These are phyloP conservation scores for Arthroderma sp. DNA, from an alignment of 2,329 filamentous ascomycete species.

Conservation along the genomic window DNA sequence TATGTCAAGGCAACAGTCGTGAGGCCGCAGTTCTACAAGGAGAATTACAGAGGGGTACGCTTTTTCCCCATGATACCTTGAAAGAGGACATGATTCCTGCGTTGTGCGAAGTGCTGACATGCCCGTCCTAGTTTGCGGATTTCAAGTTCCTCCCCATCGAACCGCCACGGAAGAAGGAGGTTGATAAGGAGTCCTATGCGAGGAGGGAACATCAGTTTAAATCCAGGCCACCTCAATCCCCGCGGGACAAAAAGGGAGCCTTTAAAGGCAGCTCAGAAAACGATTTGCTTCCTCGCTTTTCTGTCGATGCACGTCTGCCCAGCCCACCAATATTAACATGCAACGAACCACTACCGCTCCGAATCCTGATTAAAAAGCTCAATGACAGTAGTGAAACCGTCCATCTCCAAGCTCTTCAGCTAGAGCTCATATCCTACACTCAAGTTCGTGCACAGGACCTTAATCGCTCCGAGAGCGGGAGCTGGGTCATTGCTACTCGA, in stretches of 20 bases:
- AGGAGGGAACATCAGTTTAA: conserved; percentile 55
- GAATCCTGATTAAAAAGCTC: conserved; percentile 66
- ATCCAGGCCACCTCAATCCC: conserved; percentile 15
- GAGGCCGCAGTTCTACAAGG: conserved; percentile 75
- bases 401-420: conserved; percentile 65
- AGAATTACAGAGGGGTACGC: conserved; percentile 58
- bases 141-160: conserved; percentile 92
- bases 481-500: conserved; percentile 63
- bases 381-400: conserved; percentile 57
- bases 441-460: conserved; percentile 68
- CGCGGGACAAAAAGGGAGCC: conserved; percentile 42
- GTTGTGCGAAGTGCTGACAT: conserved; percentile 9
- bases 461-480: conserved; percentile 54
- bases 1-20: conserved; percentile 93
- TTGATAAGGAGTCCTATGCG: conserved; percentile 71
- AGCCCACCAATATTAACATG: conserved; percentile 82
- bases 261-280: conserved; percentile 39
- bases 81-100: conserved; percentile 1
- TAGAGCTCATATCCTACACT: conserved; percentile 70
- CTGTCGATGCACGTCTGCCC: conserved; percentile 72
- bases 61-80: neutral
- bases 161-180: conserved; percentile 57
- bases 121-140: conserved; percentile 34
- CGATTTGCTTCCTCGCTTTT: conserved; percentile 45
- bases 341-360: conserved; percentile 70